Evolutionary conservation across 129 eudicot genomes (phyloP), one percentile per base, ranked within the genome.

Genomic region (Tanacetum coccineum): DNA sequence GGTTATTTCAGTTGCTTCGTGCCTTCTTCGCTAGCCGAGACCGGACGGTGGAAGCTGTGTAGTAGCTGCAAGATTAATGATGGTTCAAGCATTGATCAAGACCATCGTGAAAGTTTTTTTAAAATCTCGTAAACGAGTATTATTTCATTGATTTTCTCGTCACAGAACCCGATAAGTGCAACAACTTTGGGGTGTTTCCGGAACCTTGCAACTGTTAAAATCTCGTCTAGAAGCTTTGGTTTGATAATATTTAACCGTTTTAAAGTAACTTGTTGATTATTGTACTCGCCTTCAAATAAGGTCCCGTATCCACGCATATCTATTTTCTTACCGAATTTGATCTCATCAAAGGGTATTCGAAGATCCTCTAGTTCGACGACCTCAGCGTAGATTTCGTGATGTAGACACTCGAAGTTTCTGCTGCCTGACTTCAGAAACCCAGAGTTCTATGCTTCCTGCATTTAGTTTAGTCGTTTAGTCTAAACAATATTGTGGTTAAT

Each of bases 161-260:
- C 75, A 22, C 75, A 76, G 19, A 68, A 76, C 42, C 80, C 80
- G 1, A 76, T 53, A 26, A 76, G 59, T 17, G 80, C 70, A 17
- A 76, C 70, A 15, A 76, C 42, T 28, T 76, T 76, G n/a, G 80
- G 80, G 70, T 76, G 80, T 9, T 76, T 11, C 21, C 50, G 59
- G 80, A 68, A 69, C 28, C 63, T 52, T 8, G 65, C 62, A 5
- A 76, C 22, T 0, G 44, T 53, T 39, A 68, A 7, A 42, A 76
- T 76, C 36, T 48, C 80, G 11, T 74, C 59, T 69, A 76, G 30
- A 61, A 76, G 80, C 58, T 61, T 76, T 42, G 80, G 75, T 62
- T 69, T 76, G 39, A 76, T 69, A 58, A 76, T 69, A 59, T 76
- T 76, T 76, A 76, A 52, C 40, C 66, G 70, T 42, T 68, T 76